These are phyloP conservation scores for Aspergillus hortae DNA, from an alignment of 2,329 filamentous ascomycete genomes.

Conservation along the genomic window DNA sequence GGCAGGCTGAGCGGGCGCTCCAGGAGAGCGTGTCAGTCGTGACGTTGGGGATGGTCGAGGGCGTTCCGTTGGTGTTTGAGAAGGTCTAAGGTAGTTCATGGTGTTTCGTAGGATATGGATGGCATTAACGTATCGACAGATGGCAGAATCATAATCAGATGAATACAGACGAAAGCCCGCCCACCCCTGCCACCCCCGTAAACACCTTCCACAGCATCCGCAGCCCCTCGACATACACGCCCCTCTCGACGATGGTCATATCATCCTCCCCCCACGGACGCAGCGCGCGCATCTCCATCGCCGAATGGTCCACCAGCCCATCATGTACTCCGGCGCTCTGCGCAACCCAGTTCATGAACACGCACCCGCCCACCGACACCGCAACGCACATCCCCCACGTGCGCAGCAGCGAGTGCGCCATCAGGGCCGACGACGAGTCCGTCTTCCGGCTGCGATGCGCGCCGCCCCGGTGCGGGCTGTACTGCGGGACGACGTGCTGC, in stretches of 20 bases:
- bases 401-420: slow-evolving; percentile 38
- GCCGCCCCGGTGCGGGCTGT: not conserved
- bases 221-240: slow-evolving; percentile 20
- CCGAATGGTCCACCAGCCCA: slow-evolving; percentile 1
- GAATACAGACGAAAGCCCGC: slow-evolving; percentile 12
- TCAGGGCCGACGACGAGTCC: slow-evolving; percentile 18
- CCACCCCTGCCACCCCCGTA: slow-evolving; percentile 23
- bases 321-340: slow-evolving; percentile 9
- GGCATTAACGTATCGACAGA: not conserved
- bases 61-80: slow-evolving; percentile 14
- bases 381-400: slow-evolving; percentile 46
- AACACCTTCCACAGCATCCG: slow-evolving; percentile 24
- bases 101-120: not conserved
- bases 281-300: not conserved
- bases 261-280: slow-evolving; percentile 4
- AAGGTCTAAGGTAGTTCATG: slow-evolving; percentile 1
- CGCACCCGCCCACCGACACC: slow-evolving; percentile 36
- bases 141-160: not conserved
- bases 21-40: slow-evolving; percentile 10
- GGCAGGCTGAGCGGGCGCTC: slow-evolving; percentile 8
- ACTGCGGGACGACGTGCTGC: slow-evolving; percentile 22
- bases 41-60: slow-evolving; percentile 15
- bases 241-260: not conserved
- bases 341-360: slow-evolving; percentile 42
- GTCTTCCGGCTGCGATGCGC: not conserved